Percentiles rank a stretch among this genome's conserved stretches.
These are phyloP conservation scores for Sicyos edulis DNA, from an alignment of 306 rosid genomes.

Conservation along the genomic window DNA sequence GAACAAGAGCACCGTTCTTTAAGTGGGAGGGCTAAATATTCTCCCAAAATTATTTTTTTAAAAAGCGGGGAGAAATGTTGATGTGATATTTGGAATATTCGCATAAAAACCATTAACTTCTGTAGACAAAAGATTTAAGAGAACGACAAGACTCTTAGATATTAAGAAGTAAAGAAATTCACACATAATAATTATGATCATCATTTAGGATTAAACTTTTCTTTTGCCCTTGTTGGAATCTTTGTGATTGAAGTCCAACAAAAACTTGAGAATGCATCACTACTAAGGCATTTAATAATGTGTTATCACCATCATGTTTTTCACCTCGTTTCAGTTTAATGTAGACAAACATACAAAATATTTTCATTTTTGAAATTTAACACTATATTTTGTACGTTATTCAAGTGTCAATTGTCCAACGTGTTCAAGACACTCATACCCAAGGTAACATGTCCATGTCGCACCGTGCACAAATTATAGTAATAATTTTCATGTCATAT, in stretches of 20 bases:
- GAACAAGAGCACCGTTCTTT: background rate
- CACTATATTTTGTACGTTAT: background rate
- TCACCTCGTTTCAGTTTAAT: too few species aligned
- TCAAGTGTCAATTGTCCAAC: background rate
- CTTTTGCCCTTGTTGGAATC: too few species aligned
- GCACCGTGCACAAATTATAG: background rate
- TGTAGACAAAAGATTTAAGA: background rate
- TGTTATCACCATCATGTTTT: too few species aligned
- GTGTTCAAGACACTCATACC: background rate
- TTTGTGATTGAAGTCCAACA: too few species aligned
- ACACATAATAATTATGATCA: too few species aligned
- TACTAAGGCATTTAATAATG: too few species aligned
- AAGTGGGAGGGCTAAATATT: background rate
- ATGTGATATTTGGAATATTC: background rate
- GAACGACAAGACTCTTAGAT: conserved; percentile 1
- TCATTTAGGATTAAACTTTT: too few species aligned
- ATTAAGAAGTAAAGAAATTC: background rate
- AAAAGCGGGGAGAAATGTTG: background rate
- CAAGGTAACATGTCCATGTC: background rate
- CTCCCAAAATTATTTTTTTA: background rate
- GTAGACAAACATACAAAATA: too few species aligned
- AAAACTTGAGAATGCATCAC: too few species aligned
- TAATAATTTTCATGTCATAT: background rate
- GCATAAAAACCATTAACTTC: background rate
- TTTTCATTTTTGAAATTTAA: too few species aligned